Evolutionary conservation across 768 basidiomycete species (phyloP).

Genomic region (Royoungia palumana): DNA sequence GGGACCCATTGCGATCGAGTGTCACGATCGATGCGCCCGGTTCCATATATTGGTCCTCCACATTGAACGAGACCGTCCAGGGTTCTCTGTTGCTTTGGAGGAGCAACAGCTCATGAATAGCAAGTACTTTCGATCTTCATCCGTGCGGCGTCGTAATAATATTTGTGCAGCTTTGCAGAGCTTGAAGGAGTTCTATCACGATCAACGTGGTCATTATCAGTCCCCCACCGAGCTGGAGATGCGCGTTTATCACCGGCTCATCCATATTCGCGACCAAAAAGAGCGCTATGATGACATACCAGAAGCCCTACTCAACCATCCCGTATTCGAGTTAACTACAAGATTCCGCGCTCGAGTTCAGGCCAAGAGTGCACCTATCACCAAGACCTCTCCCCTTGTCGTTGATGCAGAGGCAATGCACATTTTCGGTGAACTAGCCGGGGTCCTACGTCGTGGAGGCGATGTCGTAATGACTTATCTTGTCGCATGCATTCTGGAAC

Average conservation of each 20-base stretch:
- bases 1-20: slow-evolving; percentile 76
- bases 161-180: slow-evolving; percentile 74
- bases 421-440: slow-evolving; percentile 59
- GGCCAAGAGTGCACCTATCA: slow-evolving; percentile 69
- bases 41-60: slow-evolving; percentile 89
- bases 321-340: slow-evolving; percentile 80
- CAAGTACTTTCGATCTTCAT: slow-evolving; percentile 37
- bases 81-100: slow-evolving; percentile 68
- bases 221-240: slow-evolving; percentile 92
- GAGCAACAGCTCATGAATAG: slow-evolving; percentile 91
- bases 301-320: slow-evolving; percentile 58
- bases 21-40: slow-evolving; percentile 89
- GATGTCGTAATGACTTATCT: slow-evolving; percentile 76
- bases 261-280: slow-evolving; percentile 82
- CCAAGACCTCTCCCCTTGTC: slow-evolving; percentile 57
- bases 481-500: slow-evolving; percentile 83
- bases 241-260: slow-evolving; percentile 90
- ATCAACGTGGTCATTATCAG: slow-evolving; percentile 62
- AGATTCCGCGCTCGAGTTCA: slow-evolving; percentile 80
- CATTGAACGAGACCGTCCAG: slow-evolving; percentile 49
- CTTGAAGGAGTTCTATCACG: slow-evolving; percentile 90
- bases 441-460: slow-evolving; percentile 61
- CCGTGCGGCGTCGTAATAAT: neutral
- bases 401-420: slow-evolving; percentile 67
- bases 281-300: slow-evolving; percentile 77